Conservation (phyloP, 305 asterid genomes). For the Solanum chacoense region DNA sequence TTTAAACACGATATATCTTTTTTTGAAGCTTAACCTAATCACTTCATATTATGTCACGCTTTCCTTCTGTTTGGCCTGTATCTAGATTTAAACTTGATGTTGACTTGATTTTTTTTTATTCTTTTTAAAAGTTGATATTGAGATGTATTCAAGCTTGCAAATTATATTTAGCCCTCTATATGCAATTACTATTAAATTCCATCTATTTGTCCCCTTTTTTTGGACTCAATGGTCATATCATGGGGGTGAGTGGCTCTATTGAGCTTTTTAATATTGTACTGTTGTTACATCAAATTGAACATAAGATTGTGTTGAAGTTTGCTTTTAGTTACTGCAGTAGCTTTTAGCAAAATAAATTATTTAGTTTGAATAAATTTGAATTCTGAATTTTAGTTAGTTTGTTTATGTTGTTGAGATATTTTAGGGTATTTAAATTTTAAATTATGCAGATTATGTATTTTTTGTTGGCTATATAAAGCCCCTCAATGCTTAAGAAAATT, state of each 20-base stretch:
- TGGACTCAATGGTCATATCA: background rate
- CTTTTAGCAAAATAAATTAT: no score
- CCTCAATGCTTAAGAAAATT: no score
- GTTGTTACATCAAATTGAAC: background rate
- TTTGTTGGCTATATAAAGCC: no score
- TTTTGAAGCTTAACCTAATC: background rate
- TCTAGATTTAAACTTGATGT: background rate
- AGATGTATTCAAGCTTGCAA: background rate
- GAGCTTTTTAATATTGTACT: background rate
- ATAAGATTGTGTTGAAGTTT: background rate
- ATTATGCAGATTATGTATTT: no score
- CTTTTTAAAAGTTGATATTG: background rate
- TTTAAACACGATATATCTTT: background rate
- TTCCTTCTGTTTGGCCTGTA: background rate
- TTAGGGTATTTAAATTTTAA: no score
- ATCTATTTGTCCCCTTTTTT: background rate
- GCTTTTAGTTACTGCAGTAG: no score
- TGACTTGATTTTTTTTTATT: background rate
- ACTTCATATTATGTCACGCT: background rate
- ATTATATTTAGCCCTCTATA: background rate
- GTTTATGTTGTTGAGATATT: no score
- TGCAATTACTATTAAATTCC: background rate
- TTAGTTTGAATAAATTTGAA: no score
- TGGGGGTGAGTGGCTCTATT: background rate
- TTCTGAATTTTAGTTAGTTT: no score